Base-by-base conservation (phyloP, 2,329 filamentous ascomycete genomes). In the Knufia petricola region DNA sequence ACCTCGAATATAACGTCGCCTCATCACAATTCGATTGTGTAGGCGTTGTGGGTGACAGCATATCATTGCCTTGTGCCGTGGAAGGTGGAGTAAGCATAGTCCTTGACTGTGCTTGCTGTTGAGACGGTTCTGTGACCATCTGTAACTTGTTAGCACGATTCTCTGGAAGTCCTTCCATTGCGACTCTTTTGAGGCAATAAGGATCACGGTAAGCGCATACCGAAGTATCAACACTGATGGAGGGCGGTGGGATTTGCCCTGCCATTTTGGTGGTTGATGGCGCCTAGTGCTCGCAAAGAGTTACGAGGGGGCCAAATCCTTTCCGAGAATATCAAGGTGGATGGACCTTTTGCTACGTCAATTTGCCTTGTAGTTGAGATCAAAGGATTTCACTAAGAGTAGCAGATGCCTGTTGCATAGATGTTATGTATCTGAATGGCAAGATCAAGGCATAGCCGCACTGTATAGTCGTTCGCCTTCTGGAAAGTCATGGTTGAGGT, bases 1-100 rank as follows among this genome's bases (percentile, higher is more conserved):
- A 65, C 31, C 68, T 62, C 3, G 68, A 63, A 31, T 67, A 66
- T 38, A 71, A 59, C n/a, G 68, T 71, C 36, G 68, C 66, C 23
- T 68, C 69, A 46, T 69, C 68, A 20, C 68, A 62, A 46, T 52
- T 56, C 17, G 49, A 38, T 15, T 47, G 66, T 15, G 58, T 59
- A 4, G 63, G 62, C 17, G 59, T 59, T 28, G 59, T 61, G 34
- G 66, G 63, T 13, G 58, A 62, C 31, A 59, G 28, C 36, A 54
- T 55, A 41, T 46, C 49, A 30, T 59, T 53, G 42, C 53, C 55
- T 32, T 49, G 43, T 28, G 50, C 50, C 21, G 55, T 52, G 28
- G 50, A 49, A 23, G 55, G 55, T 32, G 56, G 53, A 24, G 53
- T 59, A 17, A 55, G 50, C 53, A 58, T 55, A 26, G 50, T 57